Evolutionary conservation across 2,329 filamentous ascomycete species (phyloP).

Genomic region (Alternaria sp.): DNA sequence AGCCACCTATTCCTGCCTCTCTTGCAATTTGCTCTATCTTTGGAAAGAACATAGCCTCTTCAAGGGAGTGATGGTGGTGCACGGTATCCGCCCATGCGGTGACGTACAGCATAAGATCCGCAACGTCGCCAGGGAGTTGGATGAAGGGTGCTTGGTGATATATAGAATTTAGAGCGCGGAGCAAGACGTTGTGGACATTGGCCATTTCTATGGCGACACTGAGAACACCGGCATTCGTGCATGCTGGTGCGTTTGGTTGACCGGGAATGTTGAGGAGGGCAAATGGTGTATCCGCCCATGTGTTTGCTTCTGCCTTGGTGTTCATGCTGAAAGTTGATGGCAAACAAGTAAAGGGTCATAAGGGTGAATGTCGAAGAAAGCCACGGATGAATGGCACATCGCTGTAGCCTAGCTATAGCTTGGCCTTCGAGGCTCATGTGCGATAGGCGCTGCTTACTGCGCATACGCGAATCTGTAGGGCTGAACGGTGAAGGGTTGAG

Average conservation of each 20-base stretch:
- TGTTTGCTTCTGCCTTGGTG: neutral
- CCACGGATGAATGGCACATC: neutral
- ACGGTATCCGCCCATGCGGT: constrained; percentile 44
- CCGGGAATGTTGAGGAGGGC: constrained; percentile 18
- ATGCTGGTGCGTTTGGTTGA: constrained; percentile 10
- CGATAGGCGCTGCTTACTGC: neutral
- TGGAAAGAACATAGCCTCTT: constrained; percentile 47
- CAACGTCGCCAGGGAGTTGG: constrained; percentile 24
- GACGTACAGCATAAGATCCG: constrained; percentile 40
- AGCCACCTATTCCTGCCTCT: constrained; percentile 15
- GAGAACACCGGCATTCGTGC: constrained; percentile 42
- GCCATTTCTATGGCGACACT: constrained; percentile 42
- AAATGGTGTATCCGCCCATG: constrained; percentile 22
- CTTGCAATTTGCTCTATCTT: constrained; percentile 40
- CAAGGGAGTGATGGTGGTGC: constrained; percentile 45
- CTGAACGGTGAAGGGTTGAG: neutral
- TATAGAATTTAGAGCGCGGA: constrained; percentile 47
- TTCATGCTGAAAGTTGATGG: neutral
- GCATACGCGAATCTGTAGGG: neutral
- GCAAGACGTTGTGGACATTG: constrained; percentile 45
- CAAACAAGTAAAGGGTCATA: neutral
- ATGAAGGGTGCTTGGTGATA: constrained; percentile 41
- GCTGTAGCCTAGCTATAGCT: neutral
- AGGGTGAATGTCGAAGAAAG: neutral
- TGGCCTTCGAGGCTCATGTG: neutral